These are phyloP conservation scores for Synchytrium microbalum DNA, from an alignment of 371 early-diverging fungal species.

Conservation along the genomic window DNA sequence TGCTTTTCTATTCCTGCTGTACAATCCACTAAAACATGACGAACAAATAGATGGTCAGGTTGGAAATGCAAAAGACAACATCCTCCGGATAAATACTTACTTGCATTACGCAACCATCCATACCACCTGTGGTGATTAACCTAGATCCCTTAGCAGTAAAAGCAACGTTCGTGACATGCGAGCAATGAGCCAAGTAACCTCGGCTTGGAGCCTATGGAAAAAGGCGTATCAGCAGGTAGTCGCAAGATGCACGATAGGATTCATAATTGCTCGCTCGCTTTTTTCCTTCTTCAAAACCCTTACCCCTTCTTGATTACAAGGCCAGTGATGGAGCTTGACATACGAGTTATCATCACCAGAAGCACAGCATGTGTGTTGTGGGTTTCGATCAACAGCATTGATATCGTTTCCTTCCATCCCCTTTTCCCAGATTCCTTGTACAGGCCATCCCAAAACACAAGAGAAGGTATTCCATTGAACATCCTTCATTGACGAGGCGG, in stretches of 20 bases:
- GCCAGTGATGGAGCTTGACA: conserved; percentile 20
- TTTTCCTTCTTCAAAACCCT: too few relatives aligned
- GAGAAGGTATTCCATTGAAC: conserved; percentile 20
- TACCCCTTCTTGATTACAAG: conserved; percentile 11
- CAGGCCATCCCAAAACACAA: conserved; percentile 18
- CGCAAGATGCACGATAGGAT: neutral
- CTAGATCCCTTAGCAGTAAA: conserved; percentile 16
- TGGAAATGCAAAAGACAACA: too few relatives aligned
- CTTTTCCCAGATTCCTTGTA: conserved; percentile 17
- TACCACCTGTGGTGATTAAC: conserved; percentile 23
- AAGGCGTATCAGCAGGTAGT: neutral
- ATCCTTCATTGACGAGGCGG: conserved; percentile 6
- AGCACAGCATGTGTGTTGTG: conserved; percentile 11
- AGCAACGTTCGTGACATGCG: conserved; percentile 21
- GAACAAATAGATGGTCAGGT: too few relatives aligned
- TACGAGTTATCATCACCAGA: conserved; percentile 17
- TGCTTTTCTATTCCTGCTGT: too few relatives aligned
- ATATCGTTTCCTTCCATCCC: conserved; percentile 21
- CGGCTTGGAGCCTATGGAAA: conserved; percentile 12
- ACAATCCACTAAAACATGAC: too few relatives aligned
- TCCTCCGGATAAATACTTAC: too few relatives aligned
- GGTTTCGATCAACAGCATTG: conserved; percentile 15
- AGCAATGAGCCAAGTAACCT: conserved; percentile 21
- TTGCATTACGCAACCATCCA: conserved; percentile 27
- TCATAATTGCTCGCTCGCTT: conserved; percentile 5